Evolutionary conservation across 352 stramenopile genomes (phyloP), one percentile per base, ranked within the genome.

Genomic region (Phytophthora ramorum): DNA sequence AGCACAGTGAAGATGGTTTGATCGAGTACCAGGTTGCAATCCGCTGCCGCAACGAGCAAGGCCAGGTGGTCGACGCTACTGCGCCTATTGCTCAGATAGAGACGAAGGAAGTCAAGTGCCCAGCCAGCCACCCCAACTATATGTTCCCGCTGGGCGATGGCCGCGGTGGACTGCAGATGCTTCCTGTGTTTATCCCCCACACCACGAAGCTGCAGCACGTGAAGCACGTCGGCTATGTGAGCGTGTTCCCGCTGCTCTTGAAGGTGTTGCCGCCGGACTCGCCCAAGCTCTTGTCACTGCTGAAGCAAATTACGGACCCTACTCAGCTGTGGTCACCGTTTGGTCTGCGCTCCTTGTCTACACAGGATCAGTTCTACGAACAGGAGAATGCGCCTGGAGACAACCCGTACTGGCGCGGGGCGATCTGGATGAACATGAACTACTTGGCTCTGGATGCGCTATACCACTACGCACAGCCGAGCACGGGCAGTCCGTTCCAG

Each of bases 371-470:
- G 32, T 95, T 97, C 26, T 98, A 96, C 68, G 85, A 96, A 51
- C 79, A 85, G 20, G 87, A 90, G 57, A 98, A 98, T 41, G 87
- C 91, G 6, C 83, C n/a, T n/a, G n/a, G n/a, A n/a, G n/a, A n/a
- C n/a, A n/a, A n/a, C n/a, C n/a, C n/a, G n/a, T n/a, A n/a, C n/a
- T 98, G 95, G 95, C 85, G 95, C 49, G 95, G 95, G 37, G 82
- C 93, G 37, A 97, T 98, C 58, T 98, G 95, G 95, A 93, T 98
- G 54, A 97, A 97, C 63, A 68, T 91, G 14, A 98, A 98, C 75
- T 98, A 97, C 66, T 73, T 98, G 24, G 91, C 90, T 48, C 60
- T 98, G 28, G 75, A 85, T 65, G 88, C 90, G 20, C 75, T 97
- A 26, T 76, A 96, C 52, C 59, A 94, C 66, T 97, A 97, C 55